Base-by-base conservation (phyloP, 2,329 filamentous ascomycete species). In the Claviceps sp. region DNA sequence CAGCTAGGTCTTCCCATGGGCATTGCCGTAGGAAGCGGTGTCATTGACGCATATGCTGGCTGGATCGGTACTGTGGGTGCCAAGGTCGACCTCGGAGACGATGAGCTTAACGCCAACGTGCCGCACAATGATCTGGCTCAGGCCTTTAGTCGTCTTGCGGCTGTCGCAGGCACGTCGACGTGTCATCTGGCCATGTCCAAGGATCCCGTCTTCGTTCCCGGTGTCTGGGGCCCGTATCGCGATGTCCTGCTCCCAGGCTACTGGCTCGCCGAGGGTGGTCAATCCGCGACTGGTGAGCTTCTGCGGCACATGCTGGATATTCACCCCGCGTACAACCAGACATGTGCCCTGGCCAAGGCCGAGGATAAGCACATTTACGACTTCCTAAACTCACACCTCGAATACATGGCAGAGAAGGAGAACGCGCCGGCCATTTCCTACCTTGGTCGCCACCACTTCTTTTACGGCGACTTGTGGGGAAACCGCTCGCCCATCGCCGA, bases 11-110 rank as follows among this genome's bases (percentile, higher is more conserved):
- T 98, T 3, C 85, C 85, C 5, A 76, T 85, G 19, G 91, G 90
- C 41, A 93, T 96, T 59, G 89, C 93, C 17, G 86, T 98, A 52
- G 93, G 93, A 51, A 95, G 89, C 63, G 90, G 90, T 67, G 93
- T 98, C 57, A 98, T 98, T 63, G 93, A 98, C 66, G 93, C 93
- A 17, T 98, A 98, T 63, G 93, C 93, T 54, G 93, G 93, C 57
- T 98, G 93, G 93, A 93, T 98, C 59, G 93, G 93, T 55, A 97
- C 93, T 1, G 93, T 98, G n/a, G 93, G 93, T 54, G 91, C 93
- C 55, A 96, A 96, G 68, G 88, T 96, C 60, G 79, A 89, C 58
- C 78, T 94, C 16, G 75, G 77, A 42, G 60, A 65, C 39, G 80
- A 85, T 52, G 77, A 85, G 47, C 76, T 91, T 41, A 83, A 85